phyloP scores from a whole-genome alignment of 768 basidiomycete genomes.

The Podaxis sp. region DNA sequence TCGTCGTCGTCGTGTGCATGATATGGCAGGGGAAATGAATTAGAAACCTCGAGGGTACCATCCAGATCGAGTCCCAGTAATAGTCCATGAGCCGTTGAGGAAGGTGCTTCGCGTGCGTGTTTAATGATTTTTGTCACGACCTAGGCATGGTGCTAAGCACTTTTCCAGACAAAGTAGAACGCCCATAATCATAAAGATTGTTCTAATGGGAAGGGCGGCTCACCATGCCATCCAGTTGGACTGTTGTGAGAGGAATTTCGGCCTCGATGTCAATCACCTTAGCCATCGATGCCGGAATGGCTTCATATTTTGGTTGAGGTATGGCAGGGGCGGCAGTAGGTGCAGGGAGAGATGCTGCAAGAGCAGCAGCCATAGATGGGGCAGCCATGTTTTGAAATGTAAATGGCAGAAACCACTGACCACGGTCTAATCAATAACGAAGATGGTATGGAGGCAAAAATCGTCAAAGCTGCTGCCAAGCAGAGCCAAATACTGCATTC shows the following conservation, averaged over 20 bases:
- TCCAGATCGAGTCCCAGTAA: conserved; percentile 91
- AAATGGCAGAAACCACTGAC: background rate
- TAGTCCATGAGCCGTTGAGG: conserved; percentile 77
- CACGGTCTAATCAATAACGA: background rate
- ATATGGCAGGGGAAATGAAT: conserved; percentile 82
- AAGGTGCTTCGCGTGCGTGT: conserved; percentile 78
- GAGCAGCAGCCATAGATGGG: conserved; percentile 89
- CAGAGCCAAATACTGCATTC: conserved; percentile 27
- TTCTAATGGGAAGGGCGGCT: conserved; percentile 24
- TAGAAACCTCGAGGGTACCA: conserved; percentile 86
- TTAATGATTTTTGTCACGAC: conserved; percentile 93
- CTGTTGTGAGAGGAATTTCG: conserved; percentile 72
- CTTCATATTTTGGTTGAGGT: conserved; percentile 71
- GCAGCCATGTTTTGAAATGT: conserved; percentile 50
- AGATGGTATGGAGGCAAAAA: conserved; percentile 17
- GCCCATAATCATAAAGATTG: background rate
- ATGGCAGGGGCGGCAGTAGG: conserved; percentile 60
- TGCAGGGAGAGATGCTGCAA: conserved; percentile 80
- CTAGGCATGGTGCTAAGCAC: conserved; percentile 36
- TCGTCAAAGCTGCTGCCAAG: conserved; percentile 27
- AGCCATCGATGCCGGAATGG: conserved; percentile 89
- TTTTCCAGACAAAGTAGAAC: background rate
- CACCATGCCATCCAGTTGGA: conserved; percentile 88
- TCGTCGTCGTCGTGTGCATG: conserved; percentile 77
- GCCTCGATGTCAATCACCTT: conserved; percentile 94